phyloP scores from a whole-genome alignment of 768 basidiomycete species.

The Tulasnella sp. region DNA sequence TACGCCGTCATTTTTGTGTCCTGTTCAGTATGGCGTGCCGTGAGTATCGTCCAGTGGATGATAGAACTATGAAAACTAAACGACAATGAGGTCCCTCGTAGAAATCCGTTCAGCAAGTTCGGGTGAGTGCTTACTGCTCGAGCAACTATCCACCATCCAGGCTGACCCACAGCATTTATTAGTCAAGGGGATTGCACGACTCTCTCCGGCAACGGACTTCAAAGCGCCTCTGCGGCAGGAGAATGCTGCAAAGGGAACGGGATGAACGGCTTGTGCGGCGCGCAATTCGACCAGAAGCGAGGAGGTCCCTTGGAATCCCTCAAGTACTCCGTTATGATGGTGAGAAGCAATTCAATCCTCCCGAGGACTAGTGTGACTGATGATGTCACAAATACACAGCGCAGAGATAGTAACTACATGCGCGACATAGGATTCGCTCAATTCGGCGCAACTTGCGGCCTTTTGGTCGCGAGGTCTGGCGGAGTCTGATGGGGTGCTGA shows the following conservation, averaged over 20 bases:
- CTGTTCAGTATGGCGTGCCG: constrained; percentile 21
- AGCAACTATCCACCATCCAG: not conserved
- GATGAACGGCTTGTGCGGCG: constrained; percentile 3
- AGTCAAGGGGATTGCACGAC: constrained; percentile 31
- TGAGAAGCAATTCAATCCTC: not conserved
- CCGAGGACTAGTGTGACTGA: not conserved
- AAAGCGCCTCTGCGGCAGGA: constrained; percentile 22
- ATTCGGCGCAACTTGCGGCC: not conserved
- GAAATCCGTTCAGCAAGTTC: constrained; percentile 23
- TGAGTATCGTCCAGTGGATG: not conserved
- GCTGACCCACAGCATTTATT: not conserved
- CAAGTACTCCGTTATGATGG: constrained; percentile 15
- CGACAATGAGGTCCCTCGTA: not conserved
- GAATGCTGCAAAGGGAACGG: constrained; percentile 21
- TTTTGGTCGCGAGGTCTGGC: not conserved
- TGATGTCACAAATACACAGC: not conserved
- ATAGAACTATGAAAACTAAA: not conserved
- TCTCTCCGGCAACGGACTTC: not conserved
- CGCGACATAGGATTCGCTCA: not conserved
- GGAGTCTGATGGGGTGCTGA: not conserved
- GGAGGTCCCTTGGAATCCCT: not conserved
- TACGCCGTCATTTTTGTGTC: constrained; percentile 17
- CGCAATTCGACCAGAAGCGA: constrained; percentile 1
- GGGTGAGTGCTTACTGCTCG: not conserved
- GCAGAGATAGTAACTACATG: not conserved